Evolutionary conservation across 164 flowering plant genomes (phyloP), one percentile per base, ranked within the genome.

Genomic region (Kingdonia uniflora): DNA sequence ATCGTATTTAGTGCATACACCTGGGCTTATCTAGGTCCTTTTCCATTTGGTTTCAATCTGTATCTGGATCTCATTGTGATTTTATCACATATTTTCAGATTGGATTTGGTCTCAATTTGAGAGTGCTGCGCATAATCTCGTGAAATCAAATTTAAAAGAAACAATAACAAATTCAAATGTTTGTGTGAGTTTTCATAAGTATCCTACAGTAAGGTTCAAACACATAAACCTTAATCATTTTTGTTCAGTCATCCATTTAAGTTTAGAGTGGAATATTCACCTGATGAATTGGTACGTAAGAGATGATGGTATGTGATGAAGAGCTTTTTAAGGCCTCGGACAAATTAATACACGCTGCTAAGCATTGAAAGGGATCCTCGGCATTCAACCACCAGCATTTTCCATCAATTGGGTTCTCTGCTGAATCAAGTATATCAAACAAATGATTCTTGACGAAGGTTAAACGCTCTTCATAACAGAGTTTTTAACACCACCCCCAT

Each of bases 341-440:
- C 15, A 92, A 70, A 77, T 82, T 77, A 40, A 85, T 78, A 60
- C 98, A 92, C 42, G 91, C 94, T 52, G 98, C 98, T 71, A 92
- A 79, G 67, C 86, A 92, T 69, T 92, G 98, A 35, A 92, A 88
- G 60, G 98, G 98, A 74, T 92, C 98, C 67, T 92, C 98, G 42
- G 98, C 98, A 23, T 59, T 76, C 62, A 87, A 74, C 98, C 98
- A 92, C 98, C 98, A 92, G 6, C 80, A 73, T 38, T 78, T 75
- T 53, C 98, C 96, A 66, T 78, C 69, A 14, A 85, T 44, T 49
- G 98, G 87, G 52, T 78, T 76, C 14, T 79, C 82, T 37, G 96
- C 96, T 49, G 98, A 87, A 65, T 87, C 94, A 60, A 87, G 68
- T 68, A 87, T 77, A 52, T 92, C 87, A 57, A 51, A 65, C 55